Evolutionary conservation across 1,139 yeast species (phyloP).

Genomic region (Nakaseomyces bracarensis): DNA sequence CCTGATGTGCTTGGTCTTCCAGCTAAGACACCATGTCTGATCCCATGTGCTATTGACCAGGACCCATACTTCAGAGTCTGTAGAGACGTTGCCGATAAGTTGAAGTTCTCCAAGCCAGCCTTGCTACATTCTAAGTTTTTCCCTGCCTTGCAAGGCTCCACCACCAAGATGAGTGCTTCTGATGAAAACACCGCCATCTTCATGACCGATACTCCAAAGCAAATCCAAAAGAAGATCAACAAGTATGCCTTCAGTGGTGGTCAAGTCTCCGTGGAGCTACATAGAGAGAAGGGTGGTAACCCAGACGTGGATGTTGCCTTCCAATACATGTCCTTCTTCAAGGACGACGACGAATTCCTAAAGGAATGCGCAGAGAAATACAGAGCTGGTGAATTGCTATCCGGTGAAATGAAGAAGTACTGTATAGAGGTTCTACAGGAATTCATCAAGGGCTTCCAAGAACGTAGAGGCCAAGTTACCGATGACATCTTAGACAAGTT

Average conservation of each 20-base stretch:
- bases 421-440: constrained; percentile 75
- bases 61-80: constrained; percentile 98
- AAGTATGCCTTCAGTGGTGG: constrained; percentile 98
- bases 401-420: constrained; percentile 88
- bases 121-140: constrained; percentile 90
- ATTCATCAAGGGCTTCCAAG: constrained; percentile 77
- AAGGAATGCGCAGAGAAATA: constrained; percentile 55
- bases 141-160: constrained; percentile 97
- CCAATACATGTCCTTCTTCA: constrained; percentile 85
- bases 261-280: constrained; percentile 77
- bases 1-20: constrained; percentile 86
- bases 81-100: constrained; percentile 92
- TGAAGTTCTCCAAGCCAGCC: constrained; percentile 85
- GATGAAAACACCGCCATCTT: constrained; percentile 77
- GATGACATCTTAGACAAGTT: constrained; percentile 59
- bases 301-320: constrained; percentile 94
- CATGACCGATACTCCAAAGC: constrained; percentile 90
- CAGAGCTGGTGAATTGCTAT: constrained; percentile 70
- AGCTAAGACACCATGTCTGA: constrained; percentile 84
- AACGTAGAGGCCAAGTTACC: constrained; percentile 57
- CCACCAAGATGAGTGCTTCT: constrained; percentile 95
- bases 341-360: constrained; percentile 78
- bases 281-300: constrained; percentile 81
- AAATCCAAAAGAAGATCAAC: constrained; percentile 88
- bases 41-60: constrained; percentile 99